These are phyloP conservation scores for Phanerodontia chrysosporium DNA, from an alignment of 768 basidiomycete genomes.

Conservation along the genomic window DNA sequence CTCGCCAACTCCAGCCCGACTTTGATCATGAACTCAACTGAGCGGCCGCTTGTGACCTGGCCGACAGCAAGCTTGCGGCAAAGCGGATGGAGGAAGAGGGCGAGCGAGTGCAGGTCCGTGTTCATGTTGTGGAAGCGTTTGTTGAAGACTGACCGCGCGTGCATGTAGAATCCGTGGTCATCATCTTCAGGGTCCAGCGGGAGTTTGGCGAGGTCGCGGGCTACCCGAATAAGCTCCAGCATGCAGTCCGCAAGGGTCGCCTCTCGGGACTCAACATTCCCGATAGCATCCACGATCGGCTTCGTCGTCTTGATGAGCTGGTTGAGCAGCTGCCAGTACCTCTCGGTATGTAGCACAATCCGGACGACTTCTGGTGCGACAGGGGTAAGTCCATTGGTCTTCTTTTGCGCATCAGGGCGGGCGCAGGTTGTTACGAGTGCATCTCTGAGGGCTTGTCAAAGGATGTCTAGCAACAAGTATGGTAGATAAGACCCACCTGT, in stretches of 20 bases:
- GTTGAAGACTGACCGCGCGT: conserved; percentile 26
- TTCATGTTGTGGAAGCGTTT: conserved; percentile 29
- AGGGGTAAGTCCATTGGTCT: background rate
- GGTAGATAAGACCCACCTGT: background rate
- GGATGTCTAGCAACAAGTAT: background rate
- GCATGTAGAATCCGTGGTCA: conserved; percentile 22
- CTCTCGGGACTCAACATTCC: conserved; percentile 27
- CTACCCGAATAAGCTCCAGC: conserved; percentile 28
- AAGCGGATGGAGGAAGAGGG: conserved; percentile 32
- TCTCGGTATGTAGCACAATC: background rate
- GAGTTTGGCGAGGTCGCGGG: conserved; percentile 17
- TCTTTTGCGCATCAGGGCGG: background rate
- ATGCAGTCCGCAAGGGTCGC: conserved; percentile 34
- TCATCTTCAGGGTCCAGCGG: conserved; percentile 12
- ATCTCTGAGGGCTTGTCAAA: background rate
- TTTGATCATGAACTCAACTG: conserved; percentile 19
- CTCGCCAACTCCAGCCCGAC: conserved; percentile 20
- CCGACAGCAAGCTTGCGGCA: conserved; percentile 32
- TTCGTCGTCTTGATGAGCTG: conserved; percentile 28
- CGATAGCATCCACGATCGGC: conserved; percentile 32
- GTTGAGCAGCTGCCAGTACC: conserved; percentile 13
- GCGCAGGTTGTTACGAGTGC: background rate
- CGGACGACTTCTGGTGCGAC: background rate
- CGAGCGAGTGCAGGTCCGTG: conserved; percentile 28
- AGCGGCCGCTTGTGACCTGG: conserved; percentile 14